Conservation (phyloP, 225 moss, liverwort and hornwort genomes). For the Neckera pumila region DNA sequence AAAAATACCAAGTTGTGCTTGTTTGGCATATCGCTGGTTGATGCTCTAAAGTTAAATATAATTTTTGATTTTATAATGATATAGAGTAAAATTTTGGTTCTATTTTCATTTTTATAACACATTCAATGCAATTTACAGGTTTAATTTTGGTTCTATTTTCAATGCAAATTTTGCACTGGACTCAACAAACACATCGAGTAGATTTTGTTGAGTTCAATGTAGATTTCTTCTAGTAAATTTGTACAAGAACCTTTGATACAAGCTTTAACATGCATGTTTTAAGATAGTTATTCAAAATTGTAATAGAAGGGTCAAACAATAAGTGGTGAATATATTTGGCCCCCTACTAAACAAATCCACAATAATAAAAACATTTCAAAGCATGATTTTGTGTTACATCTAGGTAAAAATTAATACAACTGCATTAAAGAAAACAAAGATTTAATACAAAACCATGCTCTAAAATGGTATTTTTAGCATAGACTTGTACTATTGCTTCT, state of each 20-base stretch:
- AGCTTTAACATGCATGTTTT: neutral
- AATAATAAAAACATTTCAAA: neutral
- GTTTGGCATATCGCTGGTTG: rapidly evolving
- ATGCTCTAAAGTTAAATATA: neutral
- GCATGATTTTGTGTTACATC: neutral
- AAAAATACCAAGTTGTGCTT: rapidly evolving
- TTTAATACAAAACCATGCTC: neutral
- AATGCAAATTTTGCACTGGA: too few species aligned
- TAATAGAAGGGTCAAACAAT: neutral
- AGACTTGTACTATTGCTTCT: rapidly evolving
- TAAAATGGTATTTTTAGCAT: neutral
- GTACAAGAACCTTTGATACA: neutral
- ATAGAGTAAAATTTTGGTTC: too few species aligned
- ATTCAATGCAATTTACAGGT: too few species aligned
- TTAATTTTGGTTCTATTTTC: too few species aligned
- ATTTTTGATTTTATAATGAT: neutral
- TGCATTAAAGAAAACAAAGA: rapidly evolving
- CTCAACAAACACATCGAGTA: too few species aligned
- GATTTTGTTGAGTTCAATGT: too few species aligned
- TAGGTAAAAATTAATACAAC: neutral
- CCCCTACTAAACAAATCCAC: neutral
- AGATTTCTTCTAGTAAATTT: too few species aligned
- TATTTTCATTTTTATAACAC: too few species aligned
- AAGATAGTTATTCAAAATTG: neutral
- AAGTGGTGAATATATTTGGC: neutral